Evolutionary conservation across 2,329 filamentous ascomycete genomes (phyloP), one percentile per base, ranked within the genome.

Genomic region (Fusarium sp.): DNA sequence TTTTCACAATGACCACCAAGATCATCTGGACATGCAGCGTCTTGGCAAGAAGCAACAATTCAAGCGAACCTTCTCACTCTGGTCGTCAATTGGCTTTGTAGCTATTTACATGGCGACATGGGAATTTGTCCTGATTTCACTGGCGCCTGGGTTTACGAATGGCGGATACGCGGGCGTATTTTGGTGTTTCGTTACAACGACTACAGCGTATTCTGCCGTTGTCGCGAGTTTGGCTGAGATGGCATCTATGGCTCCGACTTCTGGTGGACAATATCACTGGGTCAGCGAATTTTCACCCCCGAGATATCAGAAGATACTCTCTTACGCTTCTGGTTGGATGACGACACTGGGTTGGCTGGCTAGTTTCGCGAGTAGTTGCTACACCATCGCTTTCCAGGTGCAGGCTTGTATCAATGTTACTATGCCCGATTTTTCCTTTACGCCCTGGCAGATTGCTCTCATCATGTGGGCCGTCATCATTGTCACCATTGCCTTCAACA

Each of bases 101-200:
- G 64, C 63, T 4, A 68, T 68, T 12, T 68, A 68, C n/a, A 68
- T 68, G 64, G 64, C 64, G 1, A 68, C 64, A 1, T 68, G 64
- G 64, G 64, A 68, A 33, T 68, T 68, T 2, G 63, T 68, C 8
- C n/a, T 68, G 6, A 68, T 68, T 13, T 63, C 64, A 11, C 46
- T 68, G 2, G 57, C 64, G 23, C 64, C 64, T 1, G 64, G 63
- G 0, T 68, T 68, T 7, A 68, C 63, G 0, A 68, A 68, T 2
- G 63, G 64, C 7, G 64, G 64, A 3, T 68, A 68, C 16, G 64
- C 50, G 3, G 63, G 64, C 13, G 57, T 68, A 5, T 68, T 68
- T 20, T 68, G 64, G 64, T 68, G 64, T 16, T 68, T 68, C 24
- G 38, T 68, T 7, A 68, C 57, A 0, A 68, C 64, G 0, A 68